phyloP scores from a whole-genome alignment of 2,329 filamentous ascomycete genomes.

The Didymella exigua region DNA sequence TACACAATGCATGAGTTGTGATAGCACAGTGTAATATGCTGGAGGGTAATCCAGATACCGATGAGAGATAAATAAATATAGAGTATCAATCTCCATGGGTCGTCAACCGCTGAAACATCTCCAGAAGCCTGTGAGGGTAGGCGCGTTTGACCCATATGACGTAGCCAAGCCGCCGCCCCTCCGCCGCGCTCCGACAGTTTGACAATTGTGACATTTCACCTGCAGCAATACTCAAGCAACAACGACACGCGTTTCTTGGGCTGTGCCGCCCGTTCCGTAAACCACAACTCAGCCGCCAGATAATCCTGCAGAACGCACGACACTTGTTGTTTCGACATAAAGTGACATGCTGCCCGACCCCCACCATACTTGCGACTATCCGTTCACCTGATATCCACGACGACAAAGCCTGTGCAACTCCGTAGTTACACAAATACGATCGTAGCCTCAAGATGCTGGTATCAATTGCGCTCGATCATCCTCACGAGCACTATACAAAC shows the following conservation, averaged over 20 bases:
- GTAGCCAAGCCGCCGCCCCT: constrained; percentile 13
- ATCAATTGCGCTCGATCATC: constrained; percentile 67
- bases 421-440: constrained; percentile 5
- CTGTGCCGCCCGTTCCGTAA: constrained; percentile 30
- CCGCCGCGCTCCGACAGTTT: constrained; percentile 26
- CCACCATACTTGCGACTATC: constrained; percentile 23
- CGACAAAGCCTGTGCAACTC: constrained; percentile 7
- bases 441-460: constrained; percentile 53
- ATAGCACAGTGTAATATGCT: not conserved
- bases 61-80: not conserved
- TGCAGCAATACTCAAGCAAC: constrained; percentile 24
- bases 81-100: not conserved
- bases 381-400: constrained; percentile 20
- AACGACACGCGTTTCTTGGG: constrained; percentile 41
- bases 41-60: not conserved
- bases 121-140: not conserved
- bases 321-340: constrained; percentile 5
- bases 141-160: constrained; percentile 5
- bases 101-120: not conserved
- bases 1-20: not conserved
- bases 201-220: constrained; percentile 27
- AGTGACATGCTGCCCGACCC: constrained; percentile 30
- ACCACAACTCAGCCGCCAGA: constrained; percentile 2
- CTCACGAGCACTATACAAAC: constrained; percentile 77
- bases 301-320: constrained; percentile 11